Evolutionary conservation across 1,139 yeast genomes (phyloP).

Genomic region (Trichomonascaceae sp.): DNA sequence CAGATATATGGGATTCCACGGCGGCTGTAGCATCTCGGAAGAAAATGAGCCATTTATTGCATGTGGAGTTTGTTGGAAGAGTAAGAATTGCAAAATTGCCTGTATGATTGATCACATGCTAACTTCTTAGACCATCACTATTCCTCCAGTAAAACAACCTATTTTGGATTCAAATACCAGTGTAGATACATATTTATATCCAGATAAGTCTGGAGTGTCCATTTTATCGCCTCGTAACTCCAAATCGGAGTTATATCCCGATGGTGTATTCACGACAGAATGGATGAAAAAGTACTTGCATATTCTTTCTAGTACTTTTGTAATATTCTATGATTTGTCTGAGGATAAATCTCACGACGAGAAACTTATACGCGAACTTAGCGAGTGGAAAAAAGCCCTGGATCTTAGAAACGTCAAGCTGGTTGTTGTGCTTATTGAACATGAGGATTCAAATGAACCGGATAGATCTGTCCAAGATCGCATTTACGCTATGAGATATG

Average conservation of each 20-base stretch:
- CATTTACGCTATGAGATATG: constrained; percentile 35
- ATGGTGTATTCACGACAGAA: constrained; percentile 37
- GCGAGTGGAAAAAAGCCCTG: constrained; percentile 32
- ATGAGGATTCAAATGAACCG: constrained; percentile 26
- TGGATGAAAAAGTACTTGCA: constrained; percentile 49
- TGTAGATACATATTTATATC: constrained; percentile 26
- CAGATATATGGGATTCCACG: constrained; percentile 18
- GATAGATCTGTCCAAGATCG: constrained; percentile 33
- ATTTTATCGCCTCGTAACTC: constrained; percentile 40
- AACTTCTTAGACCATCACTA: constrained; percentile 4
- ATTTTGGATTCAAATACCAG: constrained; percentile 1
- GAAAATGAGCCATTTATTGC: constrained; percentile 19
- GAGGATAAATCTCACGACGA: constrained; percentile 33
- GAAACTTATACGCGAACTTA: constrained; percentile 35
- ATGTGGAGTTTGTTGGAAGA: constrained; percentile 20
- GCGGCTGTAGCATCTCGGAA: constrained; percentile 18
- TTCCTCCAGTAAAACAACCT: constrained; percentile 6
- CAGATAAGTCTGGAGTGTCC: constrained; percentile 28
- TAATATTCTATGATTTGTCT: constrained; percentile 38
- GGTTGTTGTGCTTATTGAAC: constrained; percentile 31
- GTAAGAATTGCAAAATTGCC: constrained; percentile 9
- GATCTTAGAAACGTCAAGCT: constrained; percentile 30
- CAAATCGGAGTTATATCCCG: constrained; percentile 36
- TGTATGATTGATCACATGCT: constrained; percentile 7
- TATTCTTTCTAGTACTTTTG: constrained; percentile 39